Base-by-base conservation (phyloP, 1,284 basidiomycete species). In the Cerrena zonata region DNA sequence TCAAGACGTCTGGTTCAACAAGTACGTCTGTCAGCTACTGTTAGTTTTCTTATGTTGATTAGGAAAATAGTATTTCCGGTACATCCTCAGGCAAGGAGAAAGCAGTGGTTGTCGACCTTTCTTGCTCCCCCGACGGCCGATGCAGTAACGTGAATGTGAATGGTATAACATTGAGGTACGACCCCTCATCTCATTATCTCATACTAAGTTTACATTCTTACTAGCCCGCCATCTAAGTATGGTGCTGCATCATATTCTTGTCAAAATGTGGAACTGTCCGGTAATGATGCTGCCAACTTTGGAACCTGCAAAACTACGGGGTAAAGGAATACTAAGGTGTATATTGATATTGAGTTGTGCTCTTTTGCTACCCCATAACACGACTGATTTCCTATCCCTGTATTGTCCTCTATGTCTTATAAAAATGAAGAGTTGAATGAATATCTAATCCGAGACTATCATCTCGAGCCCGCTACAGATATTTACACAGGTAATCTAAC, bases 81-180 rank as follows among this genome's bases (percentile, higher is more conserved):
- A 81, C 78, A 18, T 75, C 77, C 2, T 80, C 78, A 1, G 71
- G 74, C 4, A 61, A 64, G 26, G 60, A 65, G 48, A 71, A 74
- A 41, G 64, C 73, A 2, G 72, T 73, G 1, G 82, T 84, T 2
- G 82, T 79, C 3, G 70, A 70, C 7, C 65, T 86, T 36, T 66
- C 70, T 24, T 86, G 83, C 62, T 84, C 81, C 21, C 73, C 78
- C 4, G 73, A 74, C 58, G 61, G 56, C 7, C 60, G 64, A 23
- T 82, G 79, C 68, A 71, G 58, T 34, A 61, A 78, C 49, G 70
- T 82, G 56, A 76, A 72, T 49, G 73, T 80, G 11, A 72, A 76
- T 52, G 65, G 75, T 46, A 56, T 80, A 23, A 60, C 57, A 10
- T 68, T 80, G 5, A 51, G 57, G 67, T 69, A 41, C 26, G 67